phyloP scores from a whole-genome alignment of 352 stramenopile genomes.

The Achlya hypogyna region DNA sequence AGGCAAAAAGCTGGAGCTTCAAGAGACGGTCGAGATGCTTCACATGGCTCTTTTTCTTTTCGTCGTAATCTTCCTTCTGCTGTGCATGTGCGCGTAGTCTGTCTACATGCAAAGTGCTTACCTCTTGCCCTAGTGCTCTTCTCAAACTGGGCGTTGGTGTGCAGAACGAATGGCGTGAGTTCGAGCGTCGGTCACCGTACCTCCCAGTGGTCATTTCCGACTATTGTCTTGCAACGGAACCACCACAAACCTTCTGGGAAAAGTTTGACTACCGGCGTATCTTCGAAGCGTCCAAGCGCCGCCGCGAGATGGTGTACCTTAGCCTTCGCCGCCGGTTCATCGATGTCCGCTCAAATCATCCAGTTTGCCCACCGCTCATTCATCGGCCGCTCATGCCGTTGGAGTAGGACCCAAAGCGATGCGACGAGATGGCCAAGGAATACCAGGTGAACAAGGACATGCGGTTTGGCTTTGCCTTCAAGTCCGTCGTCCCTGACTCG shows the following conservation, averaged over 20 bases:
- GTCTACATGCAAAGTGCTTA: not conserved
- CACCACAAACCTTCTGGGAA: slow-evolving; percentile 29
- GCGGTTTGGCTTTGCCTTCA: not conserved
- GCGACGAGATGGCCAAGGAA: slow-evolving; percentile 38
- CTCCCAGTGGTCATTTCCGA: slow-evolving; percentile 49
- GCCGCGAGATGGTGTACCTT: slow-evolving; percentile 57
- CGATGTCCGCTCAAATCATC: slow-evolving; percentile 65
- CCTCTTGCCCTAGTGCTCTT: slow-evolving; percentile 23
- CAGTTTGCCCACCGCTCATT: not conserved
- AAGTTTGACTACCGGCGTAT: slow-evolving; percentile 28
- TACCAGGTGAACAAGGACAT: slow-evolving; percentile 48
- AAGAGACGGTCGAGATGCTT: slow-evolving; percentile 66
- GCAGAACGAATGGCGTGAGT: slow-evolving; percentile 63
- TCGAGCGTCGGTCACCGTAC: slow-evolving; percentile 45
- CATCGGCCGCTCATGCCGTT: not conserved
- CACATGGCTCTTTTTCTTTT: slow-evolving; percentile 79
- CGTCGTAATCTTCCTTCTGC: slow-evolving; percentile 67
- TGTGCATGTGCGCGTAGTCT: slow-evolving; percentile 29
- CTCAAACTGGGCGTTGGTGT: slow-evolving; percentile 54
- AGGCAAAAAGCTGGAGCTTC: slow-evolving; percentile 36
- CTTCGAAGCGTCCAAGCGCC: slow-evolving; percentile 28
- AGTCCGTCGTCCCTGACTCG: not conserved
- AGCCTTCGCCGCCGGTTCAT: slow-evolving; percentile 51
- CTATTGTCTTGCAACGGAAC: slow-evolving; percentile 45
- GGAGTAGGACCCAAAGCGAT: slow-evolving; percentile 26